Conservation (phyloP, 768 basidiomycete species). For the Hemileccinum rubropunctum region DNA sequence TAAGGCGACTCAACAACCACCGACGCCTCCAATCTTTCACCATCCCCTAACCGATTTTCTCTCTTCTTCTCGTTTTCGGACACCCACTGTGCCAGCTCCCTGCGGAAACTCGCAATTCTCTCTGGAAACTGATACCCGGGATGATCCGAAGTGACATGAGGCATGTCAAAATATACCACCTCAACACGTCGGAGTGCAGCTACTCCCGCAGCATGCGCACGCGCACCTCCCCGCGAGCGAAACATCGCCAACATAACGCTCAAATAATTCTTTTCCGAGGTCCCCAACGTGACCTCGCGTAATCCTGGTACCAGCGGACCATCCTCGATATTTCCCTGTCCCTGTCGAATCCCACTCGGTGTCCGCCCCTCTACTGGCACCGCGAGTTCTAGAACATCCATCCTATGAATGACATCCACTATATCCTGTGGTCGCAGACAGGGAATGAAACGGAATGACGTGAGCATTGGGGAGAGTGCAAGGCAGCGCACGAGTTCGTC, state of each 20-base stretch:
- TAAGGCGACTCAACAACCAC: no score
- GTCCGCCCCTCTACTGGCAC: no score
- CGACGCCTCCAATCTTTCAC: no score
- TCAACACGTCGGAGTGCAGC: slow-evolving; percentile 4
- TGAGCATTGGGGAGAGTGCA: slow-evolving; percentile 8
- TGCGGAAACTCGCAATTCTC: neutral
- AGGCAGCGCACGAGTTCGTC: slow-evolving; percentile 21
- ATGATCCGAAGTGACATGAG: neutral
- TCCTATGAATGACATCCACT: neutral
- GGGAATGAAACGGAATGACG: slow-evolving; percentile 13
- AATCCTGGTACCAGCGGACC: slow-evolving; percentile 5
- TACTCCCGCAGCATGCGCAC: slow-evolving; percentile 1
- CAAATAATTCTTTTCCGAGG: slow-evolving; percentile 9
- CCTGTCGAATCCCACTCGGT: no score
- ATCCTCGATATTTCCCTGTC: neutral
- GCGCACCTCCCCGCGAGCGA: slow-evolving; percentile 6
- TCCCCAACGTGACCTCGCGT: slow-evolving; percentile 17
- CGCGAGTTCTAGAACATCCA: slow-evolving; percentile 1
- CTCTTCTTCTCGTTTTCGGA: neutral
- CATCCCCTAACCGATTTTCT: no score
- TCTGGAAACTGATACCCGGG: no score
- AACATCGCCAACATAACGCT: slow-evolving; percentile 6
- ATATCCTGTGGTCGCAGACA: slow-evolving; percentile 16
- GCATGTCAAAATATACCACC: slow-evolving; percentile 10
- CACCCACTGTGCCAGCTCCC: neutral